Evolutionary conservation across 1,139 yeast species (phyloP).

Genomic region (Sugiyamaella grinbergsii): DNA sequence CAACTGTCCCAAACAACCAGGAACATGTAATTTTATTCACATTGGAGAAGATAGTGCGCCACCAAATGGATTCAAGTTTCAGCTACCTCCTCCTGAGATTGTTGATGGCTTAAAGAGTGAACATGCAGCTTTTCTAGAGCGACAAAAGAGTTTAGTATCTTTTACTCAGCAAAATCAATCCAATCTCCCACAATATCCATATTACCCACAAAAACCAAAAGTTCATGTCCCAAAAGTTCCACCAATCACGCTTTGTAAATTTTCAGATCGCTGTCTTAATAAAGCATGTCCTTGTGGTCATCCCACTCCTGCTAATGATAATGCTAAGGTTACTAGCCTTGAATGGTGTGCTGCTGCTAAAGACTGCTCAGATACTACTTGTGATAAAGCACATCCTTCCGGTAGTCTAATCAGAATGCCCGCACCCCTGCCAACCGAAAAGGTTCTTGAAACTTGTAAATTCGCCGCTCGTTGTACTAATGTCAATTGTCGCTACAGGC

Average conservation of each 20-base stretch:
- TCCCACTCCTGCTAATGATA: conserved; percentile 82
- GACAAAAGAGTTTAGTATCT: background rate
- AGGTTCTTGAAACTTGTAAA: conserved; percentile 71
- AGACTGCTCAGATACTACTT: conserved; percentile 58
- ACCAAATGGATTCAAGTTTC: conserved; percentile 24
- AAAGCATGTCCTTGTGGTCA: conserved; percentile 86
- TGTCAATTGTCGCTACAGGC: conserved; percentile 77
- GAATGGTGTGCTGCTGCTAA: conserved; percentile 80
- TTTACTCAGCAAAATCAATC: background rate
- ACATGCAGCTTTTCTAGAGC: conserved; percentile 8
- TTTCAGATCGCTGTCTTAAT: conserved; percentile 71
- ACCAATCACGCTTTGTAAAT: conserved; percentile 58
- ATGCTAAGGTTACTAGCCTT: conserved; percentile 64
- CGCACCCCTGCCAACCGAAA: conserved; percentile 31
- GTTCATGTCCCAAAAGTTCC: conserved; percentile 12
- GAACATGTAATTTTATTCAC: conserved; percentile 80
- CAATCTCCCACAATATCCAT: background rate
- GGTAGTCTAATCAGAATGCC: conserved; percentile 46
- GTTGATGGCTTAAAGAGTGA: background rate
- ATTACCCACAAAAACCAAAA: conserved; percentile 3
- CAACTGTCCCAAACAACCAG: conserved; percentile 75
- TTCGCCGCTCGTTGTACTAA: conserved; percentile 77
- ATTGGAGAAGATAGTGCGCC: conserved; percentile 75
- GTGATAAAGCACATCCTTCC: conserved; percentile 82
- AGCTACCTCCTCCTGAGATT: conserved; percentile 15